Evolutionary conservation across 805 yeast genomes (phyloP).

Genomic region (Teunomyces funiuensis): DNA sequence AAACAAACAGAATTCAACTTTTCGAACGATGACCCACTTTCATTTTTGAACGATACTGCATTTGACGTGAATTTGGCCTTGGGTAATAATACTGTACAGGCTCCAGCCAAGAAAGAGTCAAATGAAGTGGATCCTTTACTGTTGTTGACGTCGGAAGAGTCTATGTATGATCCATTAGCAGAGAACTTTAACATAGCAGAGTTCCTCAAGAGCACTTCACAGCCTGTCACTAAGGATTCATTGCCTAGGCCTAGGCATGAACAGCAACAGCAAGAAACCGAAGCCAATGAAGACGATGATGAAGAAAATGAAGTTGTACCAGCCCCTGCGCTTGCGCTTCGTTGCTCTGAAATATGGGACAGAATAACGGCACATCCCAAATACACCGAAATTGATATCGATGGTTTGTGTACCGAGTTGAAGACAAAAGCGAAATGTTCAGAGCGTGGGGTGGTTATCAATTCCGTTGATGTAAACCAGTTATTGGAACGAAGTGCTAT

Average conservation of each 20-base stretch:
- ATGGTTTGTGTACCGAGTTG: constrained; percentile 86
- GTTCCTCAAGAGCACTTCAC: constrained; percentile 26
- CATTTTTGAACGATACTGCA: constrained; percentile 47
- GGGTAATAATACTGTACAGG: not conserved
- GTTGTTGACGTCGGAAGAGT: constrained; percentile 53
- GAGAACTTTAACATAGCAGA: constrained; percentile 39
- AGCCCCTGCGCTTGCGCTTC: constrained; percentile 56
- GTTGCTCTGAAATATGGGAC: constrained; percentile 95
- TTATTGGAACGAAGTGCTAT: constrained; percentile 31
- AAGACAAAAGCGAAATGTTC: constrained; percentile 93
- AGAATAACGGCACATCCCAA: constrained; percentile 91
- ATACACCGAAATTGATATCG: constrained; percentile 90
- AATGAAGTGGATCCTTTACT: constrained; percentile 38
- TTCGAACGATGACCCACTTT: constrained; percentile 37
- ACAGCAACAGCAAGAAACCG: not conserved
- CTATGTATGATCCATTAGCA: constrained; percentile 54
- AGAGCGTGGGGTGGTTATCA: constrained; percentile 86
- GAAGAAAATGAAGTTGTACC: constrained; percentile 58
- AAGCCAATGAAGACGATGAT: constrained; percentile 20
- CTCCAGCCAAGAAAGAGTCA: not conserved
- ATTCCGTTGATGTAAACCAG: constrained; percentile 73
- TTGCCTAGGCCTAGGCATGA: not conserved
- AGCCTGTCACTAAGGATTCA: not conserved
- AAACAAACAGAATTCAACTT: constrained; percentile 8
- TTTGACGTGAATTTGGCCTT: constrained; percentile 59